Percentiles rank a stretch among this genome's conserved stretches.
Conservation (phyloP, 306 rosid species). For the Crataegus laevigata region DNA sequence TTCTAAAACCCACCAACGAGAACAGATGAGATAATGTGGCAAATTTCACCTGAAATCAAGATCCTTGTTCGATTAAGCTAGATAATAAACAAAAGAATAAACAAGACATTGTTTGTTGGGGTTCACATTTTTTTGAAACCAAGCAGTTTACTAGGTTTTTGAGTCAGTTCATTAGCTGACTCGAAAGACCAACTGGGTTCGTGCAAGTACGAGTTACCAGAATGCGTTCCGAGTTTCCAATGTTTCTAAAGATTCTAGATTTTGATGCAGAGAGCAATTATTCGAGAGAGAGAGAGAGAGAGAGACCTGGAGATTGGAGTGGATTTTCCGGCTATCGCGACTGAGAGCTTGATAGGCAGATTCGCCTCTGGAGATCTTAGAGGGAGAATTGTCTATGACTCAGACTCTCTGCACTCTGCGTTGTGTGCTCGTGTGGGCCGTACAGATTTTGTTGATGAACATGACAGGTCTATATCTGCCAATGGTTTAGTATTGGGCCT, state of each 20-base stretch:
- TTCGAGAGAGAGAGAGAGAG: neutral
- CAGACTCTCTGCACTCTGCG: neutral
- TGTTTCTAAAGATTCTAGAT: neutral
- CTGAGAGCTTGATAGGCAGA: constrained; percentile 3
- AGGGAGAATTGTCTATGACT: neutral
- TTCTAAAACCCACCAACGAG: constrained; percentile 3
- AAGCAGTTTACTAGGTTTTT: neutral
- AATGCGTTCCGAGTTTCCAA: neutral
- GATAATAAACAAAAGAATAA: neutral
- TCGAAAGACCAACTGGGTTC: neutral
- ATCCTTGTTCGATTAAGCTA: neutral
- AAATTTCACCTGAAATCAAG: neutral
- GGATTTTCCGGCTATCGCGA: neutral
- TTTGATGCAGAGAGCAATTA: neutral
- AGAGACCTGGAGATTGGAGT: neutral
- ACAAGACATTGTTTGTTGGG: neutral
- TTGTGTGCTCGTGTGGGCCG: neutral
- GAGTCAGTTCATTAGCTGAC: neutral
- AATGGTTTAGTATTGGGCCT: neutral
- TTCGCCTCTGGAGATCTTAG: neutral
- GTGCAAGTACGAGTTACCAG: neutral
- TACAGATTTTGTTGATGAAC: neutral
- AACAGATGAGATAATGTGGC: neutral
- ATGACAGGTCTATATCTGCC: neutral
- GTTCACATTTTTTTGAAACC: neutral